Base-by-base conservation (phyloP, 148 eudicot species). In the Persicaria tinctoria region DNA sequence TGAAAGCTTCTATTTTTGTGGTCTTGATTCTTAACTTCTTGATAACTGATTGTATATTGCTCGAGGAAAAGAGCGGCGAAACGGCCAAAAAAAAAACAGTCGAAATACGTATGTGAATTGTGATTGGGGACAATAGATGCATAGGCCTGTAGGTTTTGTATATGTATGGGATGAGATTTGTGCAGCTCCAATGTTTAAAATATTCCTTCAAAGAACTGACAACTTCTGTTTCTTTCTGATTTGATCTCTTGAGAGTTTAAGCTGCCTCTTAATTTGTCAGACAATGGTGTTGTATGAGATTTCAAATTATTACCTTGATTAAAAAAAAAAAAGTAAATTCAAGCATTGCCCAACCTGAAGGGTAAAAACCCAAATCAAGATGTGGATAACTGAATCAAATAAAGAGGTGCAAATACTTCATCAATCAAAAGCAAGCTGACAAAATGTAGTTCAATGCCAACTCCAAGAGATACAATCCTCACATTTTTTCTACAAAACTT, bases 41-140 rank as follows among this genome's bases (percentile, higher is more conserved):
- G 70, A 66, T 66, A 66, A 47, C 11, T 66, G 70, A 66, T 38
- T 66, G 70, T 66, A 66, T 41, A 66, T 66, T 66, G 70, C 70
- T 41, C 14, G 6, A 38, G 47, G 47, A 41, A 44, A 66, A 13
- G 70, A 66, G 68, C 14, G 32, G 1, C 44, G 10, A 32, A 38
- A 23, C 20, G 41, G 8, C 66, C 66, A 8, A n/a, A 3, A 38
- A 10, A 5, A 23, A 23, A 23, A 47, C 47, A 66, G 70, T 66
- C 38, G 3, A 66, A 4, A 38, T 66, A 66, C 32, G 13, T 9
- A 62, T 57, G 32, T 57, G 32, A 57, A 3, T 64, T 66, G 70
- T 44, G 18, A 66, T 38, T 41, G 13, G 48, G 17, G 70, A 66
- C 70, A 66, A 14, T 66, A 66, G 70, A 66, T 66, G 70, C 70